Evolutionary conservation across 2,329 filamentous ascomycete species (phyloP).

Genomic region (Diaporthe eres): DNA sequence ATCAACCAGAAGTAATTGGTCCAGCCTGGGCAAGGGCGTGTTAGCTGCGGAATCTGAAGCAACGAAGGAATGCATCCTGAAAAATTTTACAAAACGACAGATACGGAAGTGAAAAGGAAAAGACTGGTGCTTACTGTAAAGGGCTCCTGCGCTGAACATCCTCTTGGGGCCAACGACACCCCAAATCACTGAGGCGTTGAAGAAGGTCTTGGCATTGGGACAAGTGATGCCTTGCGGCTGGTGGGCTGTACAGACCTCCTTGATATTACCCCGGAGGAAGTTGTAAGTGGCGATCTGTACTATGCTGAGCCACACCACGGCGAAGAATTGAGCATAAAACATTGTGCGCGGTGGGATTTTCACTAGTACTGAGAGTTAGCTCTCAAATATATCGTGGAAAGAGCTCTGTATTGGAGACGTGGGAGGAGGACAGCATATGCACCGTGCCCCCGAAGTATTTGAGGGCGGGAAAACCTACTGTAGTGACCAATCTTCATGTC

Average conservation of each 20-base stretch:
- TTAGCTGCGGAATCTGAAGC: background rate
- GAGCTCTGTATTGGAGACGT: background rate
- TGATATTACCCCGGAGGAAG: constrained; percentile 62
- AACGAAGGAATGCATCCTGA: background rate
- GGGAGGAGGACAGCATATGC: background rate
- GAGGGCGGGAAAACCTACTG: constrained; percentile 43
- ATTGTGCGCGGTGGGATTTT: constrained; percentile 63
- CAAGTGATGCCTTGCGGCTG: constrained; percentile 68
- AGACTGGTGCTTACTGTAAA: constrained; percentile 3
- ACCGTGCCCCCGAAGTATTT: background rate
- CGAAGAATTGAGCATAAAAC: constrained; percentile 60
- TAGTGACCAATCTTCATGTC: constrained; percentile 68
- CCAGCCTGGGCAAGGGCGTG: constrained; percentile 44
- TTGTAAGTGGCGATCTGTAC: constrained; percentile 56
- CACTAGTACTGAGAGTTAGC: constrained; percentile 46
- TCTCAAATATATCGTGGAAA: background rate
- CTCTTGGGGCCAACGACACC: constrained; percentile 71
- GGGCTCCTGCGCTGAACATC: constrained; percentile 57
- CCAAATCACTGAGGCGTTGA: constrained; percentile 73
- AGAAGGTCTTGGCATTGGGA: constrained; percentile 71
- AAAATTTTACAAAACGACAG: background rate
- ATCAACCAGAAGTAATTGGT: constrained; percentile 71
- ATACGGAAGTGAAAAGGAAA: background rate
- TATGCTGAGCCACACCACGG: constrained; percentile 57
- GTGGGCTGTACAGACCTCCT: constrained; percentile 63